Conservation (phyloP, 805 yeast species). For the Teunomyces gatunensis region DNA sequence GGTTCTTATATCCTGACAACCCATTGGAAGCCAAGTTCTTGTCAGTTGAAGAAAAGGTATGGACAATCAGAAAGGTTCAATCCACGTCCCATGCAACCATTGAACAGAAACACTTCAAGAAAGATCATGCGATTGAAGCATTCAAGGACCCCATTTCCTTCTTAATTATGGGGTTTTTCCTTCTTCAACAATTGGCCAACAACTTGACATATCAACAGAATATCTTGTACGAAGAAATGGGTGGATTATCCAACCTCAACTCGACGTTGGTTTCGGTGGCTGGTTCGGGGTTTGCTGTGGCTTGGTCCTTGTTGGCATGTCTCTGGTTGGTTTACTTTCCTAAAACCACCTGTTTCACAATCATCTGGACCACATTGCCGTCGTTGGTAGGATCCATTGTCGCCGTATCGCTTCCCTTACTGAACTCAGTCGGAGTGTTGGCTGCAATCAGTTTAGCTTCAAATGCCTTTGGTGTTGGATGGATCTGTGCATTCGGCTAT, state of each 20-base stretch:
- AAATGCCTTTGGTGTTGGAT: constrained; percentile 43
- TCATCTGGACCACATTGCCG: constrained; percentile 37
- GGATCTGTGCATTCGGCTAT: constrained; percentile 27
- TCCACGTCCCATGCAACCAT: constrained; percentile 27
- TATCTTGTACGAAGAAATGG: constrained; percentile 45
- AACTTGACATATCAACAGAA: constrained; percentile 54
- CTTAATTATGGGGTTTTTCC: constrained; percentile 28
- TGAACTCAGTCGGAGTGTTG: constrained; percentile 36
- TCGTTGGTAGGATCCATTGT: constrained; percentile 46
- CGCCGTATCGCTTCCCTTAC: constrained; percentile 44
- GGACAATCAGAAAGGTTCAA: constrained; percentile 41
- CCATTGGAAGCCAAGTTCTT: constrained; percentile 53
- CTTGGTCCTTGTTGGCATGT: constrained; percentile 38
- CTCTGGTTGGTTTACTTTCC: constrained; percentile 28
- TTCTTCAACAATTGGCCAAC: constrained; percentile 50
- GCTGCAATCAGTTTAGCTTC: constrained; percentile 50
- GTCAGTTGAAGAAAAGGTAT: constrained; percentile 48
- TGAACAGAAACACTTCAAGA: constrained; percentile 47
- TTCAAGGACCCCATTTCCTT: constrained; percentile 39
- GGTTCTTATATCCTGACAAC: constrained; percentile 51
- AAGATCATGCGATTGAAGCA: constrained; percentile 48
- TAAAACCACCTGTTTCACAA: constrained; percentile 37
- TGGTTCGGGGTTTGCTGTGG: constrained; percentile 46
- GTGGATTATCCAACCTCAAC: constrained; percentile 37
- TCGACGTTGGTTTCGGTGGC: constrained; percentile 56